Evolutionary conservation across 1,139 yeast genomes (phyloP).

Genomic region (Pichia sp.): DNA sequence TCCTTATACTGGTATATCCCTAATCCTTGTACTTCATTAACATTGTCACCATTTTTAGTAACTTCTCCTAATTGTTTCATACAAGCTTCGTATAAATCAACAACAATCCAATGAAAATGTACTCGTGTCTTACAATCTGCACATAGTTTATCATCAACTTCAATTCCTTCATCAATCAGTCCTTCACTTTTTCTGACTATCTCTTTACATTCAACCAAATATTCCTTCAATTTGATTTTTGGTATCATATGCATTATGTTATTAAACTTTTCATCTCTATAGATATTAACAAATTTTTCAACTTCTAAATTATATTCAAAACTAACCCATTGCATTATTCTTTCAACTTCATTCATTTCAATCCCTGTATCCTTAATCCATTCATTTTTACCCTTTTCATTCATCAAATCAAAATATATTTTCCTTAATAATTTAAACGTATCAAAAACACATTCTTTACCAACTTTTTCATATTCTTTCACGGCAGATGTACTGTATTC

Average conservation of each 20-base stretch:
- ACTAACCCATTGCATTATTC: slow-evolving; percentile 7
- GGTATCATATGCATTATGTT: neutral
- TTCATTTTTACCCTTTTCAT: slow-evolving; percentile 6
- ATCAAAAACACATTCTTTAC: slow-evolving; percentile 54
- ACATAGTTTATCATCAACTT: slow-evolving; percentile 28
- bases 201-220: neutral
- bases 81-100: slow-evolving; percentile 21
- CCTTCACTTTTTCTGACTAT: neutral
- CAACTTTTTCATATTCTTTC: slow-evolving; percentile 46
- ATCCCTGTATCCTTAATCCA: slow-evolving; percentile 12
- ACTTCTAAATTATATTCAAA: slow-evolving; percentile 11
- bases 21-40: neutral
- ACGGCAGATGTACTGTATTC: slow-evolving; percentile 56
- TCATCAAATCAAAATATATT: slow-evolving; percentile 20
- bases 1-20: slow-evolving; percentile 7
- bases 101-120: slow-evolving; percentile 29
- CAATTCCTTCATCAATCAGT: slow-evolving; percentile 4
- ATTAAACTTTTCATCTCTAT: neutral
- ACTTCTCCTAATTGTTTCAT: neutral
- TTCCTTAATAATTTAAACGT: slow-evolving; percentile 24
- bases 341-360: neutral
- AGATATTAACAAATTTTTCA: neutral
- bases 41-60: neutral
- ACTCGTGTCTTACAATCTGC: slow-evolving; percentile 29
- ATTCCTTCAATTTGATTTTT: slow-evolving; percentile 1